Conservation (phyloP, 2,329 filamentous ascomycete species). For the Peltaster fructicola region DNA sequence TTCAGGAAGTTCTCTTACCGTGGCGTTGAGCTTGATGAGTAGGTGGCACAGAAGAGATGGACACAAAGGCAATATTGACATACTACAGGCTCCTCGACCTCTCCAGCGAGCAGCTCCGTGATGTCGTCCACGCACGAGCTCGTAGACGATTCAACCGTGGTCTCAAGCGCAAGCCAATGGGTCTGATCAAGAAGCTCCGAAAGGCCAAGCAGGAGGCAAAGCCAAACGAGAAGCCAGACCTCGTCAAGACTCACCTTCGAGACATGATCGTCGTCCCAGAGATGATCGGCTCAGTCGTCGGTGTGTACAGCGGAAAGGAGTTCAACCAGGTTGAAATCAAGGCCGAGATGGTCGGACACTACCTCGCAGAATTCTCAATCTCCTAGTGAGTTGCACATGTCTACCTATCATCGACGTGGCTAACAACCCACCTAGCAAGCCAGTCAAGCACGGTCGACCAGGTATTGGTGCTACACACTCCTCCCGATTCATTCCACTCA, state of each 20-base stretch:
- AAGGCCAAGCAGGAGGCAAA: conserved; percentile 98
- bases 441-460: conserved; percentile 99
- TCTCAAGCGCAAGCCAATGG: conserved; percentile 99
- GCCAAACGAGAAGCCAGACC: conserved; percentile 99
- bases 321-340: conserved; percentile 99
- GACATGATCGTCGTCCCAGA: conserved; percentile 99
- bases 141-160: conserved; percentile 98
- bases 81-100: conserved; percentile 80
- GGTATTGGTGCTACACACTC: conserved; percentile 99
- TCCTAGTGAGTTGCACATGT: conserved; percentile 62
- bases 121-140: conserved; percentile 98
- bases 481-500: conserved; percentile 99
- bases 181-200: conserved; percentile 99
- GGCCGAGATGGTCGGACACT: conserved; percentile 99
- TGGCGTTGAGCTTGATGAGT: conserved; percentile 98
- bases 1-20: conserved; percentile 99
- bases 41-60: conserved; percentile 26
- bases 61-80: conserved; percentile 4
- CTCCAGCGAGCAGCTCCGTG: conserved; percentile 92
- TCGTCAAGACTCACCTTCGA: conserved; percentile 98
- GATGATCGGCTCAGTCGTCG: conserved; percentile 98
- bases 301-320: conserved; percentile 99
- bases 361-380: conserved; percentile 98
- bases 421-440: conserved; percentile 57
- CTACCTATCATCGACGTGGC: conserved; percentile 11